Evolutionary conservation across 495 filamentous ascomycete species (phyloP), one percentile per base, ranked within the genome.

Genomic region (Xylaria telfairii): DNA sequence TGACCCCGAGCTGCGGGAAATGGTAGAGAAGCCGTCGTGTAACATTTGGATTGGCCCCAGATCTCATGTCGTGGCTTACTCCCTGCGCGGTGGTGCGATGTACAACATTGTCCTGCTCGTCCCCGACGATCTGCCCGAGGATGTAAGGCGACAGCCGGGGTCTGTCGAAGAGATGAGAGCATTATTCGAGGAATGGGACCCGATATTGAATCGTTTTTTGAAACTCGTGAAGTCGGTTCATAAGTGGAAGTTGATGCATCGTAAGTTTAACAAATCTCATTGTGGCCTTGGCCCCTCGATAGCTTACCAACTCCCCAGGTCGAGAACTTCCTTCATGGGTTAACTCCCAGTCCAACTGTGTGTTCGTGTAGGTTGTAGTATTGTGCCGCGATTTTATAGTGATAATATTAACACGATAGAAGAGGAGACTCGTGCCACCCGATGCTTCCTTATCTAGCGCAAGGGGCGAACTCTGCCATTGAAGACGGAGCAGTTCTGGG

Each of bases 41-140:
- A 86, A 91, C 69, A 87, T 91, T 71, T 93, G 91, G 91, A 75
- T 92, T 28, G 90, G 91, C 7, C 89, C 88, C 3, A 71, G 73
- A 9, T 82, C 81, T 0, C 89, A 90, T 67, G 83, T 83, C 2
- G 85, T 88, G 2, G 85, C 79, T 30, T 90, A 90, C 68, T 80
- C 86, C 1, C 74, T 90, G 17, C 81, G 84, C 64, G 81, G 78
- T 4, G 85, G 84, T 30, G 76, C 77, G 0, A 74, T 87, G 57
- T 88, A 83, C 69, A 90, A 90, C 56, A 81, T 90, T 17, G 87
- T 90, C 1, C 72, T 87, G 4, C 71, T 85, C 4, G 79, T 78
- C 28, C 84, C 85, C 0, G 84, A 87, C 49, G 81, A 85, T 49
- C 71, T 86, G 2, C 83, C 84, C 4, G 75, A 72, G 10, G 77